phyloP scores from a whole-genome alignment of 805 yeast genomes.

The Cyberlindnera mrakii region DNA sequence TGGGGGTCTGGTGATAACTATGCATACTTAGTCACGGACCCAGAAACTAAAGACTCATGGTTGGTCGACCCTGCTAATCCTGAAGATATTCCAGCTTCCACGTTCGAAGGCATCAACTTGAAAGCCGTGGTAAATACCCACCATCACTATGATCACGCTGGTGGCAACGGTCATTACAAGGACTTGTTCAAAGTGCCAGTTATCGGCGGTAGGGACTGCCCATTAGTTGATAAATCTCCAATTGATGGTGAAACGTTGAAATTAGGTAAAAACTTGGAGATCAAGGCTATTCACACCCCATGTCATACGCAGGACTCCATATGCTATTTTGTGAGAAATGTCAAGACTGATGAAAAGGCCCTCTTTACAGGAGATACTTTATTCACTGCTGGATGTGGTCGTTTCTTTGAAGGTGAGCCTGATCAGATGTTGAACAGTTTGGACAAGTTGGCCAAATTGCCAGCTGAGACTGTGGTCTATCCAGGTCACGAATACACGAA shows the following conservation, averaged over 20 bases:
- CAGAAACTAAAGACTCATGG: conserved; percentile 63
- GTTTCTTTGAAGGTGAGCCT: conserved; percentile 91
- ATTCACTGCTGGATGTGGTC: conserved; percentile 91
- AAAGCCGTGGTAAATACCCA: conserved; percentile 89
- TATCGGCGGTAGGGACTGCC: conserved; percentile 81
- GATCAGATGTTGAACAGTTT: conserved; percentile 73
- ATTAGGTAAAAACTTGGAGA: conserved; percentile 57
- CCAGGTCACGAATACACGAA: conserved; percentile 97
- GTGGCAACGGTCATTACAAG: conserved; percentile 54
- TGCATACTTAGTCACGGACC: conserved; percentile 71
- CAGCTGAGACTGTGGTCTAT: conserved; percentile 66
- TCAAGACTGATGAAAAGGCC: conserved; percentile 51
- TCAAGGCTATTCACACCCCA: conserved; percentile 89
- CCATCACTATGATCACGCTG: conserved; percentile 94
- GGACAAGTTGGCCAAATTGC: conserved; percentile 52
- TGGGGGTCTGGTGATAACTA: conserved; percentile 95
- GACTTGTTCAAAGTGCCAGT: conserved; percentile 42
- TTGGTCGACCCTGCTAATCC: conserved; percentile 93
- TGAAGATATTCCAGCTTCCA: conserved; percentile 47
- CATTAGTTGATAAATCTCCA: conserved; percentile 67
- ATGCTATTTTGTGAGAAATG: conserved; percentile 73
- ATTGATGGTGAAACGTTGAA: conserved; percentile 51
- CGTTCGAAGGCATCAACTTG: conserved; percentile 40
- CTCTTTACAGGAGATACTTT: conserved; percentile 96
- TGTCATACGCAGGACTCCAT: conserved; percentile 97